Evolutionary conservation across 2,329 filamentous ascomycete species (phyloP), one percentile per base, ranked within the genome.

Genomic region (Ophiosphaerella herpotricha): DNA sequence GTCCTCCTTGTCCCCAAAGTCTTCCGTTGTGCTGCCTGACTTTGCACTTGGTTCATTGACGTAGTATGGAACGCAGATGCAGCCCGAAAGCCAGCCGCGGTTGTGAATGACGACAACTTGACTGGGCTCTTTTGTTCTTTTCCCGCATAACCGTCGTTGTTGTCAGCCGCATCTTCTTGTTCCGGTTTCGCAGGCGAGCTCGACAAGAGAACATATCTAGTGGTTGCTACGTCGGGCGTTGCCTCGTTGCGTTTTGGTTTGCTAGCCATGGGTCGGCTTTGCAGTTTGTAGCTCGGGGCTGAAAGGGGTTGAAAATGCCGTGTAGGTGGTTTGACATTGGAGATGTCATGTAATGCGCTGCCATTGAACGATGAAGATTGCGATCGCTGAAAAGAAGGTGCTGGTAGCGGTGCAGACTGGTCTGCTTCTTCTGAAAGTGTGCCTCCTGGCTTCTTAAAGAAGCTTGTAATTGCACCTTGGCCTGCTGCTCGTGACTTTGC

Each of bases 401-500:
- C 21, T 39, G 39, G 31, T 24, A 35, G 42, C n/a, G 54, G 18
- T 5, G 21, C 36, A 14, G 41, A 36, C 9, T 32, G 34, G 33
- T 65, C 55, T 31, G 36, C 24, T 7, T 54, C 48, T 18, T 55
- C 57, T 8, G 60, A 54, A 4, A 58, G 23, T 5, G 52, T 58
- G 26, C 58, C 54, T 1, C 43, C 49, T 18, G 70, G 62, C 55
- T 68, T 70, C 13, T 68, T 68, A 57, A 84, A 84, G 67, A 83
- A 84, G 49, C 67, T 77, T 4, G 78, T 76, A 39, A 85, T 80
- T 41, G 70, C 78, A 23, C 78, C 79, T 63, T 84, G 81, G 1
- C 75, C 77, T 52, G 76, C 71, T 18, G 66, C 71, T 61, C 72
- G 74, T 44, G 72, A 73, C 64, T 74, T 72, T 3, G 39, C 39